These are phyloP conservation scores for Cytospora paraplurivora DNA, from an alignment of 2,329 filamentous ascomycete genomes.

Conservation along the genomic window DNA sequence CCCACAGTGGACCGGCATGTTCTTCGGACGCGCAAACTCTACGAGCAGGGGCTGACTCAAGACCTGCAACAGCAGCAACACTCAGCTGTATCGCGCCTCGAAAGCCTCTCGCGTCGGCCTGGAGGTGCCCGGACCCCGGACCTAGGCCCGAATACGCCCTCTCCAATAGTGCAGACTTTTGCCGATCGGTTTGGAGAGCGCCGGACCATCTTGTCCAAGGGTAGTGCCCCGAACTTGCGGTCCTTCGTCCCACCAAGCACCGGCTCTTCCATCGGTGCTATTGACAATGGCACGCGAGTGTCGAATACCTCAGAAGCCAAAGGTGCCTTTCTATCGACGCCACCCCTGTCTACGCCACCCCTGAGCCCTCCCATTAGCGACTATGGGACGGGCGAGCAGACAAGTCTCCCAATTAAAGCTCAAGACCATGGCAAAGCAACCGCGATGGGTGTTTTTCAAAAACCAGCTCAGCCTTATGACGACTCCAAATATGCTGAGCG, in stretches of 20 bases:
- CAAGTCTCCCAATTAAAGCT: constrained; percentile 67
- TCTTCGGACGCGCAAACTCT: constrained; percentile 73
- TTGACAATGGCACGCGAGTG: constrained; percentile 36
- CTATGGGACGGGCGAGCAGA: constrained; percentile 58
- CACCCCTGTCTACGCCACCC: constrained; percentile 44
- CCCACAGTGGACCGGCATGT: constrained; percentile 62
- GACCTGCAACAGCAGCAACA: constrained; percentile 80
- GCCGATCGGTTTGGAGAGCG: constrained; percentile 49
- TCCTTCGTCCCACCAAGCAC: constrained; percentile 53
- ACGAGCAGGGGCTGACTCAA: constrained; percentile 79
- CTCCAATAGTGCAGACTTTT: constrained; percentile 48
- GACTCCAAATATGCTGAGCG: constrained; percentile 83
- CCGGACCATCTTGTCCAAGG: constrained; percentile 52
- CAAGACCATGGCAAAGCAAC: constrained; percentile 82
- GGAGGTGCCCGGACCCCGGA: constrained; percentile 54
- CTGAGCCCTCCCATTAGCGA: constrained; percentile 74
- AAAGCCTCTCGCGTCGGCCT: constrained; percentile 70
- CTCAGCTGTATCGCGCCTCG: constrained; percentile 75
- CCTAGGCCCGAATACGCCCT: constrained; percentile 46
- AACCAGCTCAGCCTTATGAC: constrained; percentile 75
- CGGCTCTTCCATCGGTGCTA: constrained; percentile 41
- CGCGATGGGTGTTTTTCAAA: constrained; percentile 64
- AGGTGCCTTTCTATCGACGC: constrained; percentile 37
- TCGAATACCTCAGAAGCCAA: constrained; percentile 42
- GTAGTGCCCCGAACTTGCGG: constrained; percentile 70